Evolutionary conservation across 148 eudicot genomes (phyloP).

Genomic region (Fagopyrum tataricum): DNA sequence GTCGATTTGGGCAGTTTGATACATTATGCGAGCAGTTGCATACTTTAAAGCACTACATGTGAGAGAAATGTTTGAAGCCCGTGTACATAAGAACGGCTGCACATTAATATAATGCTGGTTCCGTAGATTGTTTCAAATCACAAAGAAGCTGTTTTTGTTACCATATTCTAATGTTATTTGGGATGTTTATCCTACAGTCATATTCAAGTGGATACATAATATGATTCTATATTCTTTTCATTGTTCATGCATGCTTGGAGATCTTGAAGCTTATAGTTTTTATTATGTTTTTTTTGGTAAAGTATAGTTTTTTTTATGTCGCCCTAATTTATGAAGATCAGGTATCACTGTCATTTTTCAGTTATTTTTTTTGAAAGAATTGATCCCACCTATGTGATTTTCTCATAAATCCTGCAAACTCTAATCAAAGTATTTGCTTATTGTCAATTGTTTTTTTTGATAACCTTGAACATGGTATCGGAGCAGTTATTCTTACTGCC

Average conservation of each 20-base stretch:
- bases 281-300: not conserved
- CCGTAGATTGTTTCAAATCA: slow-evolving; percentile 8
- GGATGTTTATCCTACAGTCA: not conserved
- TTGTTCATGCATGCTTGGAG: not conserved
- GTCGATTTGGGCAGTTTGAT: not conserved
- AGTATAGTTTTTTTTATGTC: not conserved
- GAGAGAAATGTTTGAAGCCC: not conserved
- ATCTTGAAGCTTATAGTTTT: not conserved
- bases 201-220: not conserved
- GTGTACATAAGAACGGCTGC: slow-evolving; percentile 11
- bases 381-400: too few relatives aligned
- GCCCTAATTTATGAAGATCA: too few relatives aligned
- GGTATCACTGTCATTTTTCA: too few relatives aligned
- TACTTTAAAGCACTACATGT: not conserved
- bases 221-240: not conserved
- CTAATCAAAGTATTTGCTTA: not conserved
- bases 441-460: too few relatives aligned
- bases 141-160: not conserved
- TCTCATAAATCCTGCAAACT: not conserved
- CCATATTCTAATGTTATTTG: not conserved
- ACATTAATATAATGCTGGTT: not conserved
- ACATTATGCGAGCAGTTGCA: not conserved
- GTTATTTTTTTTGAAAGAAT: too few relatives aligned
- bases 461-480: too few relatives aligned
- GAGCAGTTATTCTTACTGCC: too few relatives aligned